phyloP scores from a whole-genome alignment of 202 grass and related monocot species.

The Panicum hallii region DNA sequence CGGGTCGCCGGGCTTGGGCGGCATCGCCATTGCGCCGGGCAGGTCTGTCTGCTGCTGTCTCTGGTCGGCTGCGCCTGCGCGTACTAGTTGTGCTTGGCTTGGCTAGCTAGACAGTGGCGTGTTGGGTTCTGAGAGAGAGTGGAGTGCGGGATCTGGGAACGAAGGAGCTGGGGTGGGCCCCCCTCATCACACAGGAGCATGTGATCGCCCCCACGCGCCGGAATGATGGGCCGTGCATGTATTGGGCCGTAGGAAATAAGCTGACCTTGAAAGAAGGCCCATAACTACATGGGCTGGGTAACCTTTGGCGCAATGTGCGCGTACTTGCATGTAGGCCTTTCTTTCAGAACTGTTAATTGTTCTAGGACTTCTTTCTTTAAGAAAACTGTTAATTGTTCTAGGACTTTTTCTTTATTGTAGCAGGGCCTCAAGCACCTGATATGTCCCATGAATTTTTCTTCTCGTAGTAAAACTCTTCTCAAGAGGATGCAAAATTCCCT shows the following conservation, averaged over 20 bases:
- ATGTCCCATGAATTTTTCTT: background rate
- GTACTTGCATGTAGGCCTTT: background rate
- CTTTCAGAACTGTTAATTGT: too few species aligned
- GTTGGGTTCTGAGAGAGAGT: background rate
- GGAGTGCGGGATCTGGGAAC: slow-evolving; percentile 26
- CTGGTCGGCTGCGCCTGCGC: background rate
- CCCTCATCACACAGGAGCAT: background rate
- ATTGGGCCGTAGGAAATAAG: background rate
- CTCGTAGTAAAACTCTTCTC: background rate
- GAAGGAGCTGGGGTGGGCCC: slow-evolving; percentile 7
- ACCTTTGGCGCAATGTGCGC: background rate
- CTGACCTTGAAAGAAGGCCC: background rate
- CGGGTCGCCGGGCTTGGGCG: slow-evolving; percentile 62
- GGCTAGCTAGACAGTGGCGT: slow-evolving; percentile 10
- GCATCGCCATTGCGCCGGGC: slow-evolving; percentile 59
- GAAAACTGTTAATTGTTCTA: too few species aligned
- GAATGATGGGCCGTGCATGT: background rate
- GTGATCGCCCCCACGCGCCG: background rate
- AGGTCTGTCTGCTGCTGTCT: background rate
- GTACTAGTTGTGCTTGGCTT: background rate
- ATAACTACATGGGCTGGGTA: background rate
- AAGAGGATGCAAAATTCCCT: too few species aligned
- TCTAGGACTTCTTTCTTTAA: too few species aligned
- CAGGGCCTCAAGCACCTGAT: background rate
- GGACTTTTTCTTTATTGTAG: too few species aligned